Base-by-base conservation (phyloP, 106 monocot genomes). In the Xerophyta viscosa region DNA sequence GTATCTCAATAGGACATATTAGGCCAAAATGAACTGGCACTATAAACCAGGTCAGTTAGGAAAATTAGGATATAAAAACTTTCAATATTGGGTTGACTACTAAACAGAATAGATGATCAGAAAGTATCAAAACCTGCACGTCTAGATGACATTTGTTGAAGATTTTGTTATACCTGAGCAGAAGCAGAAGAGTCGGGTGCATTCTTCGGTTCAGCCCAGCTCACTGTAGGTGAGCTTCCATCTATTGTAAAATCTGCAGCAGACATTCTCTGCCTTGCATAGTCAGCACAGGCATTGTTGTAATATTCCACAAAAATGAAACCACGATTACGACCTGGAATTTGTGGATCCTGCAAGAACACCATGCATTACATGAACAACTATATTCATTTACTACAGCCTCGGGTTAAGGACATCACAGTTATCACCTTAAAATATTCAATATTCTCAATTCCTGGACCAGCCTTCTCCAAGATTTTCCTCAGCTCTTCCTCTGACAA, bases 201-300 rank as follows among this genome's bases (percentile, higher is more conserved):
- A 54, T 70, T 82, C 60, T 98, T 98, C 43, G 98, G 90, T 29
- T 90, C 98, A 59, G 98, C 98, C 98, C 98, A 98, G 39, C 67
- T 90, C 22, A 98, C 71, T n/a, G 86, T 88, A 25, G 86, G 82
- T 62, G 63, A 57, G 41, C 72, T 82, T 36, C 98, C 98, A 46
- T 98, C 98, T 21, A 98, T 75, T 55, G 79, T 90, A 54, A 98
- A 98, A 49, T 63, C 68, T 58, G 76, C 25, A 52, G 29, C 71
- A 3, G 86, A 77, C 77, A 98, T 78, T 55, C 80, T 98, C 67
- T 86, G 75, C 47, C 80, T 75, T 14, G 98, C 60, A 79, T 90
- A 86, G 24, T 98, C 98, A 69, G 98, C 98, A 75, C 98, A 98
- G 0, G 82, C 89, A 77, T 98, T 75, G 66, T 98, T 98, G 64